phyloP scores from a whole-genome alignment of 2,329 filamentous ascomycete species.

The Colletotrichum plurivorum region DNA sequence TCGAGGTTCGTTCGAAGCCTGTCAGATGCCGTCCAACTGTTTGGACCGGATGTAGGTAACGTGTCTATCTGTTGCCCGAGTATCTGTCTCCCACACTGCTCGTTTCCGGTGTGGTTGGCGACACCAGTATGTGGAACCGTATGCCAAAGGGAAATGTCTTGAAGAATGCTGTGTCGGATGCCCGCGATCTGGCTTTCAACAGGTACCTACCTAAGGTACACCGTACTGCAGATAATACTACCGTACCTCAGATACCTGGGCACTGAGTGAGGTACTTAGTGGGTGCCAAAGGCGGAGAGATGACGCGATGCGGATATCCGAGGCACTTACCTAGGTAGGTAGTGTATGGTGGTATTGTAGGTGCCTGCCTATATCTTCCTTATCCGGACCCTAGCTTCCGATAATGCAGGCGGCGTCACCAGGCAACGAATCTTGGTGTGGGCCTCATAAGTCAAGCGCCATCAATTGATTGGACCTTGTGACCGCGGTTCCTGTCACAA shows the following conservation, averaged over 20 bases:
- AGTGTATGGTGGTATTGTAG: no score
- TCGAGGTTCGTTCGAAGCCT: background rate
- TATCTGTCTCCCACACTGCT: slow-evolving; percentile 1
- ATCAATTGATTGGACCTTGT: slow-evolving; percentile 7
- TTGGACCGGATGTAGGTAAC: background rate
- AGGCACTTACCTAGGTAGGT: no score
- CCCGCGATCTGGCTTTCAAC: no score
- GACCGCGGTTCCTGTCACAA: slow-evolving; percentile 7
- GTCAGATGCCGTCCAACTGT: no score
- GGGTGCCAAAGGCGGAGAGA: background rate
- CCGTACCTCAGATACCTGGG: no score
- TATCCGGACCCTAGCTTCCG: slow-evolving; percentile 13
- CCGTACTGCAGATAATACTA: no score
- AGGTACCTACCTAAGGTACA: no score
- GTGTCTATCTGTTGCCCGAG: background rate
- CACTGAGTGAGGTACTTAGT: background rate
- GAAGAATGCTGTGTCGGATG: background rate
- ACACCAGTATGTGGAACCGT: background rate
- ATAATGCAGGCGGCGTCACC: slow-evolving; percentile 7
- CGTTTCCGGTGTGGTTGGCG: background rate
- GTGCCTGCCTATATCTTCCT: no score
- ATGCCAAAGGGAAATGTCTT: background rate
- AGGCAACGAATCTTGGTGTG: slow-evolving; percentile 22
- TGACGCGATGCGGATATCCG: slow-evolving; percentile 28
- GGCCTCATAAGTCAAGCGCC: background rate